These are phyloP conservation scores for Clarireedia homoeocarpa DNA, from an alignment of 2,329 filamentous ascomycete species.

Conservation along the genomic window DNA sequence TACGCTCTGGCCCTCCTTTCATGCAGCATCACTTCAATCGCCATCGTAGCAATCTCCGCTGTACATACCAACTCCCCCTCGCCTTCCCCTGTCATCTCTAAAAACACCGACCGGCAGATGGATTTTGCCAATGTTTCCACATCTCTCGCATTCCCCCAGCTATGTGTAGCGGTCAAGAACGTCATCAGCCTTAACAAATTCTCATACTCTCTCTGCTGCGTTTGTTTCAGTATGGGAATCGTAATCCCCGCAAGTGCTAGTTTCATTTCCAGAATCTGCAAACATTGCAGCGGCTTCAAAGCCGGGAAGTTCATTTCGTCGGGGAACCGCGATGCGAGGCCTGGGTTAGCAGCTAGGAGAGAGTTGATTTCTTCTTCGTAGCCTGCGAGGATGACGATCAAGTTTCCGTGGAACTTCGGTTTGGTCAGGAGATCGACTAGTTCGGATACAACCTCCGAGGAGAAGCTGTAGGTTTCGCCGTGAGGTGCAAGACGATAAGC, in stretches of 20 bases:
- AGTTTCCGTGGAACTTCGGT: conserved; percentile 37
- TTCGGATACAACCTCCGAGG: conserved; percentile 70
- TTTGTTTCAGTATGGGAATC: background rate
- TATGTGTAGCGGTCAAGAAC: conserved; percentile 5
- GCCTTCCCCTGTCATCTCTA: background rate
- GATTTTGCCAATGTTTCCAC: conserved; percentile 17
- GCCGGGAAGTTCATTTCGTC: conserved; percentile 30
- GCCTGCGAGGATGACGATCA: conserved; percentile 46
- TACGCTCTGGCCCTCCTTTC: conserved; percentile 3
- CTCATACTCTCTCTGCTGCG: background rate
- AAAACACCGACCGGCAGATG: conserved; percentile 10
- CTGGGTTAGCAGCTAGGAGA: conserved; percentile 42
- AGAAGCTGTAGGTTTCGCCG: conserved; percentile 55
- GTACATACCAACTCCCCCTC: conserved; percentile 7
- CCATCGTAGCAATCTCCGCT: background rate
- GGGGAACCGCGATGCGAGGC: conserved; percentile 45
- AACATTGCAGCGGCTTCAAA: conserved; percentile 8
- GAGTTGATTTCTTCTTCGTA: conserved; percentile 46
- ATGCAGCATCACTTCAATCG: conserved; percentile 10
- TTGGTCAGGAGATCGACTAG: conserved; percentile 44
- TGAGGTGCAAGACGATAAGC: conserved; percentile 3
- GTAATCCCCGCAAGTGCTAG: conserved; percentile 7
- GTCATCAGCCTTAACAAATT: background rate
- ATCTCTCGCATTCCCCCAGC: conserved; percentile 20
- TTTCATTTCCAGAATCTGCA: conserved; percentile 12